phyloP scores from a whole-genome alignment of 2,329 filamentous ascomycete genomes.

The Aspergillus sp. region DNA sequence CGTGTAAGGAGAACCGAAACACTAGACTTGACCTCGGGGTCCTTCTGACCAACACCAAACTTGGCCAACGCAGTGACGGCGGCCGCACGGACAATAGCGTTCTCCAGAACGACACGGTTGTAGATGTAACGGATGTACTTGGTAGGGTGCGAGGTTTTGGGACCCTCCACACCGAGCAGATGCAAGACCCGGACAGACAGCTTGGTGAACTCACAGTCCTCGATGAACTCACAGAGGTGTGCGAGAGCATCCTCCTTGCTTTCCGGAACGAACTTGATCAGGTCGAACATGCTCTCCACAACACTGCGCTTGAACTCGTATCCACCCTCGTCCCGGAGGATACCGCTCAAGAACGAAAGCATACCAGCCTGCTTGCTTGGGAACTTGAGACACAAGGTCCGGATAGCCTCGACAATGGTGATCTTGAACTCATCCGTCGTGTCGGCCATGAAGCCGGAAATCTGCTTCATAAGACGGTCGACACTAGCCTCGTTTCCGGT shows the following conservation, averaged over 20 bases:
- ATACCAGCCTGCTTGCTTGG: conserved; percentile 96
- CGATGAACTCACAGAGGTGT: conserved; percentile 97
- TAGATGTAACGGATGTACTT: conserved; percentile 99
- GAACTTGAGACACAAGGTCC: conserved; percentile 94
- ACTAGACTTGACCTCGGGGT: conserved; percentile 92
- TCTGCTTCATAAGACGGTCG: conserved; percentile 96
- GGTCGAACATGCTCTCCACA: conserved; percentile 97
- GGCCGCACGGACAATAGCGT: conserved; percentile 88
- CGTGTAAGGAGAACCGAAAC: conserved; percentile 86
- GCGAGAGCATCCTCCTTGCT: conserved; percentile 71
- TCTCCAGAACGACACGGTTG: conserved; percentile 95
- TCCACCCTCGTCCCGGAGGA: conserved; percentile 89
- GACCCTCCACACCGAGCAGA: conserved; percentile 86
- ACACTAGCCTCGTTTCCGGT: conserved; percentile 97
- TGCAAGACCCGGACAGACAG: conserved; percentile 91
- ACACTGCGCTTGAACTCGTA: conserved; percentile 98
- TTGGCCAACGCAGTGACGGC: conserved; percentile 94
- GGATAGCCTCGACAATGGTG: conserved; percentile 97
- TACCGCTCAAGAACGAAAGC: conserved; percentile 95
- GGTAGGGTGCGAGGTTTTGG: conserved; percentile 89
- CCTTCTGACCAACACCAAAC: conserved; percentile 94
- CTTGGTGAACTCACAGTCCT: conserved; percentile 99
- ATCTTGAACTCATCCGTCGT: conserved; percentile 99
- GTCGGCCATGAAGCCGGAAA: conserved; percentile 95
- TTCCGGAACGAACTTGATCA: conserved; percentile 98